Evolutionary conservation across 2,329 filamentous ascomycete species (phyloP), one percentile per base, ranked within the genome.

Genomic region (Colletotrichum caudatum): DNA sequence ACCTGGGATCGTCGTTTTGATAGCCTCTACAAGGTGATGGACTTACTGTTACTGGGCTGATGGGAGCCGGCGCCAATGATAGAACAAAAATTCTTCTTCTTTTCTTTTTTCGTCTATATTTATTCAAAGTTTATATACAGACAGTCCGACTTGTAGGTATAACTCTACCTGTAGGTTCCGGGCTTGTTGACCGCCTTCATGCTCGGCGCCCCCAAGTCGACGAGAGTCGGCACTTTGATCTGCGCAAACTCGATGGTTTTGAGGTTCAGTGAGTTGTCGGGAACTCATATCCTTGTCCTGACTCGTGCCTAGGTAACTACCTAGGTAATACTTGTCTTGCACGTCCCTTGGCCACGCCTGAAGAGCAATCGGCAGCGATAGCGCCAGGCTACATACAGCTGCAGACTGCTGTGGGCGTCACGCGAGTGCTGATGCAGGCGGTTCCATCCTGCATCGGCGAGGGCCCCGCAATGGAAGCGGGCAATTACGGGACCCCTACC

Each of bases 1-100:
- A n/a, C 7, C 39, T 67, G 33, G 58, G 51, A 71, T 23, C 54
- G 37, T 68, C 23, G 26, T 23, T 50, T 20, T 50, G 35, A 37
- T 26, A 37, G 20, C 35, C 64, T 35, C 46, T 23, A 33, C n/a
- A 37, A 46, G 44, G 44, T n/a, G 9, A 44, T 20, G 14, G 41
- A 6, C 26, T 69, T 26, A 20, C 33, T 39, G 37, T 69, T 26
- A 20, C 33, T 39, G 37, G 54, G 63, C 33, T 48, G 29, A 26
- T 14, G 20, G 35, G 35, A 33, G 46, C 8, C 35, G 8, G 44
- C 33, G 5, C 23, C 23, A 29, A 20, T 26, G 54, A 39, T 69
- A 66, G 63, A 66, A 48, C 23, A 26, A 23, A 9, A 4, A 18
- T 16, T 41, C 5, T 41, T 29, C 29, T 29, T 20, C 7, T 8